Percentiles rank a stretch among this genome's conserved stretches.
Evolutionary conservation across 2,329 filamentous ascomycete genomes (phyloP).

Genomic region (Cordyceps farinosa): DNA sequence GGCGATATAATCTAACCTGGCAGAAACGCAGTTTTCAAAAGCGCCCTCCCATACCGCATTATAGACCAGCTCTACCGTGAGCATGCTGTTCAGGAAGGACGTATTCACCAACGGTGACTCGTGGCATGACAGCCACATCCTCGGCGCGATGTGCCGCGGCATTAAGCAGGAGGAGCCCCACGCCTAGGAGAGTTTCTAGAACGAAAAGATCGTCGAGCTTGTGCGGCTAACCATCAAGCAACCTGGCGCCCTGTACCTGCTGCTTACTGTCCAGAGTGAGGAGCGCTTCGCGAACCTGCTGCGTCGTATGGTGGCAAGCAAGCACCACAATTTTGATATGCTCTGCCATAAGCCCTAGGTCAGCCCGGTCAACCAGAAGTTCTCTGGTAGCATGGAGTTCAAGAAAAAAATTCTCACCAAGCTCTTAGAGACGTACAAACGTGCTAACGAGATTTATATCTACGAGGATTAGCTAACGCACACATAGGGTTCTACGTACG

Average conservation of each 20-base stretch:
- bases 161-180: conserved; percentile 74
- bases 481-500: conserved; percentile 78
- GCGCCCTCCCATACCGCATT: conserved; percentile 83
- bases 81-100: conserved; percentile 71
- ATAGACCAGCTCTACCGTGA: conserved; percentile 78
- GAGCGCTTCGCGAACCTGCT: conserved; percentile 72
- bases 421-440: conserved; percentile 79
- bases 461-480: conserved; percentile 66
- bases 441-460: conserved; percentile 74
- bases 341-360: conserved; percentile 80
- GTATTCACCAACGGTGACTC: conserved; percentile 81
- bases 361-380: conserved; percentile 74
- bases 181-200: conserved; percentile 95
- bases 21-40: conserved; percentile 69
- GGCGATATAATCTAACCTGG: conserved; percentile 3
- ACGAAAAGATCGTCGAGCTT: conserved; percentile 80
- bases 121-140: conserved; percentile 92
- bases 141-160: conserved; percentile 82
- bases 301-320: conserved; percentile 74
- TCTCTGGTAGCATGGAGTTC: conserved; percentile 82
- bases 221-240: conserved; percentile 78
- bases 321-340: conserved; percentile 81
- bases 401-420: conserved; percentile 81
- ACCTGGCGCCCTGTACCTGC: conserved; percentile 76
- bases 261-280: conserved; percentile 84